These are phyloP conservation scores for Epicoccum sorghinum DNA, from an alignment of 2,329 filamentous ascomycete species.

Conservation along the genomic window DNA sequence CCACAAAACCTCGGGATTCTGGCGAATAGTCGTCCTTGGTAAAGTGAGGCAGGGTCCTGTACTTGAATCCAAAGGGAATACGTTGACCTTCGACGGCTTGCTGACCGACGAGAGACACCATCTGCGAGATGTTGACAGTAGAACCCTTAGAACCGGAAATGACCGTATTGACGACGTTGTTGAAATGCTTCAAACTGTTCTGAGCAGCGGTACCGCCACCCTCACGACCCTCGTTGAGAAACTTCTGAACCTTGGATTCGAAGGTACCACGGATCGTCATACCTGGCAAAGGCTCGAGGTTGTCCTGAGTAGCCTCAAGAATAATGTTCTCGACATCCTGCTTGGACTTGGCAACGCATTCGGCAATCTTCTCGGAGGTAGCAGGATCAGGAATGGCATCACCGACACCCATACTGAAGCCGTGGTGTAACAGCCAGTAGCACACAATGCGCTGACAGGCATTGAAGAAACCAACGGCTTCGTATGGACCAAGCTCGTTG, in stretches of 20 bases:
- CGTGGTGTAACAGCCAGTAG: conserved; percentile 96
- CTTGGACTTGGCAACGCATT: conserved; percentile 82
- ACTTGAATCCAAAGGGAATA: conserved; percentile 99
- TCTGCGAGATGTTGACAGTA: conserved; percentile 99
- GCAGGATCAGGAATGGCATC: conserved; percentile 90
- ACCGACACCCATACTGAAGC: conserved; percentile 97
- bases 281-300: conserved; percentile 90
- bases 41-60: conserved; percentile 94
- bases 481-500: conserved; percentile 87
- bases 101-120: conserved; percentile 97
- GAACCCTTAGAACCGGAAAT: conserved; percentile 97
- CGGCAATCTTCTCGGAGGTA: conserved; percentile 85
- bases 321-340: conserved; percentile 78
- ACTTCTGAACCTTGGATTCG: conserved; percentile 94
- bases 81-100: conserved; percentile 98
- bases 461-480: conserved; percentile 94
- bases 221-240: conserved; percentile 93
- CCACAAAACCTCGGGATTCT: conserved; percentile 94
- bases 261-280: conserved; percentile 99
- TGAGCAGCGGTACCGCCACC: conserved; percentile 92
- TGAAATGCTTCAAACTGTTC: conserved; percentile 90
- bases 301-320: conserved; percentile 78
- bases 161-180: conserved; percentile 97
- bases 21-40: conserved; percentile 99
- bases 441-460: conserved; percentile 93